Conservation (phyloP, 1,139 yeast species). For the Ogataea hybrid region DNA sequence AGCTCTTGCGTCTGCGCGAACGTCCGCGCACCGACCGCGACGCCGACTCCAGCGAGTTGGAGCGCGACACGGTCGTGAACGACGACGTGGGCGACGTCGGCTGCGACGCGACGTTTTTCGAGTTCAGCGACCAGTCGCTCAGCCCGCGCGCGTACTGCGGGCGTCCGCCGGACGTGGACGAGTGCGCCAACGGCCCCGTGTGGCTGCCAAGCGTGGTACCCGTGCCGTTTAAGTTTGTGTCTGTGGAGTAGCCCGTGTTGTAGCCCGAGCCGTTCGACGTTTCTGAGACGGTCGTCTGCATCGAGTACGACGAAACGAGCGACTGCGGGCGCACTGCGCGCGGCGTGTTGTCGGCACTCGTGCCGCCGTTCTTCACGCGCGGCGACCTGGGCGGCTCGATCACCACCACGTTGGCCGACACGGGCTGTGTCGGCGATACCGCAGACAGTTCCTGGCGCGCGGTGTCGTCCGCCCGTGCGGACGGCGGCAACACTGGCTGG, state of each 20-base stretch:
- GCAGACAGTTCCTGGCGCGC: background rate
- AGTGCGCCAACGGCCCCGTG: background rate
- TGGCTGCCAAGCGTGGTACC: background rate
- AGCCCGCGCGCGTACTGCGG: constrained; percentile 28
- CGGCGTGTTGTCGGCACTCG: background rate
- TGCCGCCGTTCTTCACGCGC: background rate
- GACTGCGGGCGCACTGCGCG: constrained; percentile 16
- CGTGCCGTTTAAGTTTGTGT: constrained; percentile 13
- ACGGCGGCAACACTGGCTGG: background rate
- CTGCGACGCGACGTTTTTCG: constrained; percentile 24
- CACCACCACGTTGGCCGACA: constrained; percentile 17
- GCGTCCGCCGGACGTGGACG: constrained; percentile 15
- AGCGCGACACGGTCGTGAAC: constrained; percentile 29
- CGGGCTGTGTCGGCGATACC: background rate
- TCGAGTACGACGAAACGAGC: constrained; percentile 30
- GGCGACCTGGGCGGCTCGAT: constrained; percentile 16
- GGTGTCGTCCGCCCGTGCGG: background rate
- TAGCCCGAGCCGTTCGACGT: constrained; percentile 35
- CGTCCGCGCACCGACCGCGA: constrained; percentile 25
- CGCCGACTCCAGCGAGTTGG: constrained; percentile 31
- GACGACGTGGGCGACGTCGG: constrained; percentile 33
- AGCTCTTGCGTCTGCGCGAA: constrained; percentile 16
- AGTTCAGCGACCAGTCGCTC: constrained; percentile 31
- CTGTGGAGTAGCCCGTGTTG: constrained; percentile 34
- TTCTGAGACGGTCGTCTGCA: constrained; percentile 33